Conservation (phyloP, 495 filamentous ascomycete genomes). For the Parachaetomium inaequale region DNA sequence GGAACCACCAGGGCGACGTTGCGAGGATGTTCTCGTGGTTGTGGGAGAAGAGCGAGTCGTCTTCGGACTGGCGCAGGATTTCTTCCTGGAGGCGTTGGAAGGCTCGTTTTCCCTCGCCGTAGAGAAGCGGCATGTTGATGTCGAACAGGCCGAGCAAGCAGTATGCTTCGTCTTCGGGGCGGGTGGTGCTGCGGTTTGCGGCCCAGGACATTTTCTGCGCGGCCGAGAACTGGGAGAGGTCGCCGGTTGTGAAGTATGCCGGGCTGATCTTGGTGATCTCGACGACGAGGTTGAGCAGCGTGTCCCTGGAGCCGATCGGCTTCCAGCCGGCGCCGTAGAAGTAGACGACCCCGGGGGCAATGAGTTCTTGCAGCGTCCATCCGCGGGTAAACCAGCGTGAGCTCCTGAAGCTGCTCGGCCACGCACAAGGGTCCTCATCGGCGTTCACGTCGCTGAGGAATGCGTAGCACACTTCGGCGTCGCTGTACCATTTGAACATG, state of each 20-base stretch:
- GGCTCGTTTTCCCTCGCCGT: slow-evolving; percentile 11
- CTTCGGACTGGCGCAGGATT: slow-evolving; percentile 11
- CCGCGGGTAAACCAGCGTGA: slow-evolving; percentile 40
- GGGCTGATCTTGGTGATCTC: slow-evolving; percentile 5
- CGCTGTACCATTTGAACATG: slow-evolving; percentile 45
- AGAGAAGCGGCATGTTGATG: slow-evolving; percentile 20
- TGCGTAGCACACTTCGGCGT: slow-evolving; percentile 33
- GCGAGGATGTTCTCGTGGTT: not conserved
- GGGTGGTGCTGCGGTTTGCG: slow-evolving; percentile 15
- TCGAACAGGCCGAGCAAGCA: slow-evolving; percentile 24
- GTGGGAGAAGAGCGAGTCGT: slow-evolving; percentile 15
- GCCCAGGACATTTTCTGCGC: slow-evolving; percentile 25
- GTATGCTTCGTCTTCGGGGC: slow-evolving; percentile 21
- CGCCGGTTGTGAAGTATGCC: not conserved
- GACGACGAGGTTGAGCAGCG: not conserved
- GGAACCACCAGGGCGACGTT: not conserved
- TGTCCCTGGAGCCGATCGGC: not conserved
- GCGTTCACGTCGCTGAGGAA: slow-evolving; percentile 20
- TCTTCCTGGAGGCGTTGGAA: slow-evolving; percentile 4
- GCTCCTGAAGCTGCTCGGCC: slow-evolving; percentile 6
- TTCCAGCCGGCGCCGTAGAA: slow-evolving; percentile 26
- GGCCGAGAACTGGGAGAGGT: not conserved
- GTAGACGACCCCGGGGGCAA: slow-evolving; percentile 35
- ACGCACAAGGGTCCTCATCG: not conserved
- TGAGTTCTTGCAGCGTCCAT: slow-evolving; percentile 45